These are phyloP conservation scores for Monilinia polystroma DNA, from an alignment of 2,329 filamentous ascomycete genomes.

Conservation along the genomic window DNA sequence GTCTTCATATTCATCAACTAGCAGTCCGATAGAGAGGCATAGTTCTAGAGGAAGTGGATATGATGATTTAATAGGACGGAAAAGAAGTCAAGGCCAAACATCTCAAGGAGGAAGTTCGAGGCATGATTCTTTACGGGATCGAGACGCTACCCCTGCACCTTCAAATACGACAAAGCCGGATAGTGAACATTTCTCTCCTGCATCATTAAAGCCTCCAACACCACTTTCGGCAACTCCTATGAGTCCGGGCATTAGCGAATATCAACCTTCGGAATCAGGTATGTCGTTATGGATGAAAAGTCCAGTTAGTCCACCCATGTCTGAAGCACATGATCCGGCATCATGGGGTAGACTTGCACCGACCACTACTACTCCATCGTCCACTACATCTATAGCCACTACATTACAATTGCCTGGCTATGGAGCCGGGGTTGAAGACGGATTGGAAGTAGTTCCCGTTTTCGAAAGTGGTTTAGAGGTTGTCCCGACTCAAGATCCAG, in stretches of 20 bases:
- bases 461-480: conserved; percentile 22
- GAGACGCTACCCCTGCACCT: conserved; percentile 15
- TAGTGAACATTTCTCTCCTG: conserved; percentile 8
- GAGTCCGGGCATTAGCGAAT: conserved; percentile 19
- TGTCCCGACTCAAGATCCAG: conserved; percentile 9
- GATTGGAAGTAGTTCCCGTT: conserved; percentile 32
- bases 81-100: conserved; percentile 33
- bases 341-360: conserved; percentile 21
- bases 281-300: conserved; percentile 18
- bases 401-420: conserved; percentile 32
- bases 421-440: conserved; percentile 32
- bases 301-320: conserved; percentile 20
- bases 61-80: conserved; percentile 32
- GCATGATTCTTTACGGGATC: conserved; percentile 23
- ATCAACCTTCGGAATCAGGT: conserved; percentile 21
- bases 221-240: conserved; percentile 1
- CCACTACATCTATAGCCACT: conserved; percentile 24
- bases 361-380: not conserved
- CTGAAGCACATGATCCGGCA: conserved; percentile 3
- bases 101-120: conserved; percentile 24
- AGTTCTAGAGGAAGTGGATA: conserved; percentile 34
- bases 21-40: conserved; percentile 32
- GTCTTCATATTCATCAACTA: conserved; percentile 21
- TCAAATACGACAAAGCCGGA: conserved; percentile 15
- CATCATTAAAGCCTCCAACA: conserved; percentile 17